Evolutionary conservation across 2,329 filamentous ascomycete species (phyloP).

Genomic region (Aureobasidium sp.): DNA sequence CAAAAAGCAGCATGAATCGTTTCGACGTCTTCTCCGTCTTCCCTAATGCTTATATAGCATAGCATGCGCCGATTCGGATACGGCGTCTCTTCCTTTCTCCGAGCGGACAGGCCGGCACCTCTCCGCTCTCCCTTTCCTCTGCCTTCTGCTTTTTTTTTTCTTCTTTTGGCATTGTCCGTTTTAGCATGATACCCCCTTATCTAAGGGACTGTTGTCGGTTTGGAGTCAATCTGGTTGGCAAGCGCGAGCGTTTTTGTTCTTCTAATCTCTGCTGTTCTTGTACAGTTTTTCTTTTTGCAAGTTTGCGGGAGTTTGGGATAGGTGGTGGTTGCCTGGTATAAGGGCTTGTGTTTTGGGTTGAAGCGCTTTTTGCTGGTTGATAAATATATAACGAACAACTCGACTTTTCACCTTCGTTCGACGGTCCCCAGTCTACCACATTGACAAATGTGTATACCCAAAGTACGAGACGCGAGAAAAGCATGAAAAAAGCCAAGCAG

Average conservation of each 20-base stretch:
- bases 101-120: conserved; percentile 2
- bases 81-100: conserved; percentile 3
- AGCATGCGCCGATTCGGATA: neutral
- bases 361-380: neutral
- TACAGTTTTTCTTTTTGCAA: neutral
- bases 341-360: neutral
- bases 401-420: no score
- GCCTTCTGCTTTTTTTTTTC: neutral
- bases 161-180: neutral
- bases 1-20: neutral
- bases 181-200: conserved; percentile 11
- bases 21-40: neutral
- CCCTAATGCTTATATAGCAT: conserved; percentile 13
- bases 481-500: no score
- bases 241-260: neutral
- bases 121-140: neutral
- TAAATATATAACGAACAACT: conserved; percentile 7
- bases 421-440: no score
- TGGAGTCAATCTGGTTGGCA: neutral
- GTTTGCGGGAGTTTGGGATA: conserved; percentile 1
- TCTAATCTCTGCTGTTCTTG: neutral
- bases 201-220: neutral
- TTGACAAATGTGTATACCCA: no score
- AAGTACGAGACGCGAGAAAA: no score
- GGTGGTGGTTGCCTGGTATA: neutral